phyloP scores from a whole-genome alignment of 345 rosid species.

The Eucalyptus decipiens region DNA sequence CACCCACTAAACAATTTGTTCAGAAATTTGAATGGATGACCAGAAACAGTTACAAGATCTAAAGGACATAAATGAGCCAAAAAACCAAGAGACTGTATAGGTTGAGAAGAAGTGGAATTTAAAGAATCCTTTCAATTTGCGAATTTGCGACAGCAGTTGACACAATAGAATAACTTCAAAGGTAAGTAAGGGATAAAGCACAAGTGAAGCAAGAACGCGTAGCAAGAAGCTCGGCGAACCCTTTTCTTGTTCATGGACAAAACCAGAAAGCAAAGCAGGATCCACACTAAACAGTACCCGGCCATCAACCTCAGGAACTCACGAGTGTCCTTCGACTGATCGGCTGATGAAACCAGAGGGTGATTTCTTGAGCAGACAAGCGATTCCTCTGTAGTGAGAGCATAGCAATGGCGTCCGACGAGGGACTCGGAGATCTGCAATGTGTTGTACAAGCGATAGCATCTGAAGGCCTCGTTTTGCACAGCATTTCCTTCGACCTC shows the following conservation, averaged over 20 bases:
- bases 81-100: background rate
- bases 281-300: background rate
- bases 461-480: conserved; percentile 39
- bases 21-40: background rate
- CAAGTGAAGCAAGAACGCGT: background rate
- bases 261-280: background rate
- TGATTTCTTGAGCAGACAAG: background rate
- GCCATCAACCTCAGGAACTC: background rate
- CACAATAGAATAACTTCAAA: background rate
- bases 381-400: background rate
- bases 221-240: background rate
- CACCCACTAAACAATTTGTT: background rate
- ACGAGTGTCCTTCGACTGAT: background rate
- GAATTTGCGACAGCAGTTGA: background rate
- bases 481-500: conserved; percentile 50
- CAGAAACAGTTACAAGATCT: background rate
- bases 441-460: conserved; percentile 47
- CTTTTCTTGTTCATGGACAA: background rate
- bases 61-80: background rate
- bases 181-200: background rate
- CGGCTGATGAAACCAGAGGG: background rate
- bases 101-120: background rate
- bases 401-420: conserved; percentile 40
- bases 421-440: conserved; percentile 44
- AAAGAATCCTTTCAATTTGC: background rate